Percentiles rank a stretch among this genome's conserved stretches.
Evolutionary conservation across 2,329 filamentous ascomycete genomes (phyloP).

Genomic region (Blastomyces emzantsi): DNA sequence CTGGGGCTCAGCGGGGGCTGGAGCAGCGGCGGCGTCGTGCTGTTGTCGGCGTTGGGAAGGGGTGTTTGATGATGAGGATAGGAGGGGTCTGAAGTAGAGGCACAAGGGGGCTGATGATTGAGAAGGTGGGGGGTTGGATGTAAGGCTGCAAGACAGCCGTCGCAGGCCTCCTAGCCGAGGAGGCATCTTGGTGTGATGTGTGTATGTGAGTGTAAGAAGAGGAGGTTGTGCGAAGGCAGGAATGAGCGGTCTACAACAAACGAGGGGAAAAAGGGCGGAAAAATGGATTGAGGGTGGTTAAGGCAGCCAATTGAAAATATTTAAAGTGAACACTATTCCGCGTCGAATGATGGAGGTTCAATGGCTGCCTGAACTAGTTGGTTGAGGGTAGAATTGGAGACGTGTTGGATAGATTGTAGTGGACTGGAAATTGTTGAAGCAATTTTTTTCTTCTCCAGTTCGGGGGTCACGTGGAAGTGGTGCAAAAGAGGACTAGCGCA

Average conservation of each 20-base stretch:
- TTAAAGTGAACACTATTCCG: background rate
- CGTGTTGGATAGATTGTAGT: background rate
- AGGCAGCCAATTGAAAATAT: background rate
- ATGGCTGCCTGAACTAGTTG: background rate
- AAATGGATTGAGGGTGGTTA: conserved; percentile 2
- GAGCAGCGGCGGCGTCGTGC: background rate
- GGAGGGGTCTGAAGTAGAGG: conserved; percentile 14
- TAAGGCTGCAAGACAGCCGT: conserved; percentile 27
- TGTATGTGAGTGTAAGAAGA: conserved; percentile 6
- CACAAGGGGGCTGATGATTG: conserved; percentile 19
- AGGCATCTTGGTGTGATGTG: conserved; percentile 26
- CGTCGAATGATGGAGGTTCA: background rate
- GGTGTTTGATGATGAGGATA: conserved; percentile 18
- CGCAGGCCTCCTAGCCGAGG: conserved; percentile 31
- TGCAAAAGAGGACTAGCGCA: background rate
- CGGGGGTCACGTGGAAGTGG: background rate
- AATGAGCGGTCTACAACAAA: conserved; percentile 9
- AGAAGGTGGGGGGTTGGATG: conserved; percentile 21
- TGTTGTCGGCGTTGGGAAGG: conserved; percentile 2
- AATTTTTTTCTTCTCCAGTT: background rate
- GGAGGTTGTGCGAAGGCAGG: background rate
- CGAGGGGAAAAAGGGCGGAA: background rate
- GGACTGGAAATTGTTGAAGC: background rate
- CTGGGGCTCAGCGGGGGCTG: background rate
- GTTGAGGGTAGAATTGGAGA: background rate